Base-by-base conservation (phyloP, 2,329 filamentous ascomycete genomes). In the Ascochyta lentis region DNA sequence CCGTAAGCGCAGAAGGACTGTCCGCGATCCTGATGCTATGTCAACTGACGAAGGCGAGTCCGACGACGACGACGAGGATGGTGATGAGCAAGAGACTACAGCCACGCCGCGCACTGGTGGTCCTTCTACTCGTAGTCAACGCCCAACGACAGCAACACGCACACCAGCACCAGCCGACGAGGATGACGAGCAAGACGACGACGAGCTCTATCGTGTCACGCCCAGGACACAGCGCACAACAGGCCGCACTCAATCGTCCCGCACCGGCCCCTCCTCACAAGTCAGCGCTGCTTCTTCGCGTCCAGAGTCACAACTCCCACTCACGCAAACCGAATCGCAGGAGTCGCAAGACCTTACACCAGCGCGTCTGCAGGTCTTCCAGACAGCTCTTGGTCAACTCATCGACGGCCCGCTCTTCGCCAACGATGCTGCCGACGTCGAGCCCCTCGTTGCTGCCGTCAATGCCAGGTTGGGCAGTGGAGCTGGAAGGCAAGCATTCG, bases 391-490 rank as follows among this genome's bases (percentile, higher is more conserved):
- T 3, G 95, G 95, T 23, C 89, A 91, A 66, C 81, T 99, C 49
- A 88, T 96, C 69, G 89, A 89, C 67, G 89, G 89, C 0, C 83
- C 86, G 12, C 76, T 99, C n/a, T 99, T 99, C 72, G 86, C 88
- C 29, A 91, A 96, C 58, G 95, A 98, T 68, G 86, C 88, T 16
- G 92, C 92, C 13, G 84, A 89, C 58, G 83, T 97, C 2, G 85
- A 87, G 59, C 85, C 85, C 24, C 83, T 99, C 29, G 83, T 97
- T 16, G 83, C 83, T 3, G 90, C 90, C 8, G 90, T 99, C 46
- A 99, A 99, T 73, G 79, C 79, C 4, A 86, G 86, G 65, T 67
- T 96, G 42, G 82, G 84, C 13, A 83, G 83, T 4, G 85, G 84
- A 6, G 72, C 77, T n/a, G 77, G 83, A 5, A 83, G 84, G 7